These are phyloP conservation scores for Cymodocea nodosa DNA, from an alignment of 116 monocot species.

Conservation along the genomic window DNA sequence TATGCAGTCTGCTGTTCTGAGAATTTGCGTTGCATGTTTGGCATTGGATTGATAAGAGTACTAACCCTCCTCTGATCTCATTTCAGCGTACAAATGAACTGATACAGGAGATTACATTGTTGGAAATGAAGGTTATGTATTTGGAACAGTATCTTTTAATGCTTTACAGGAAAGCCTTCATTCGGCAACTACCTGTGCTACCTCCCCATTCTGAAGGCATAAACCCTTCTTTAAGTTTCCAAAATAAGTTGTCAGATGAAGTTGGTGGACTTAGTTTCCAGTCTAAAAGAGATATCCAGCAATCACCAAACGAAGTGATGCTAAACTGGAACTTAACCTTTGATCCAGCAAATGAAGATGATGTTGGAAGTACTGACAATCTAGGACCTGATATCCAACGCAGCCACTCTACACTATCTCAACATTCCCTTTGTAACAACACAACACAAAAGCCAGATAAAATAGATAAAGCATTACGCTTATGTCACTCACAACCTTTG, in stretches of 20 bases:
- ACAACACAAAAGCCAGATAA: slow-evolving; percentile 61
- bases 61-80: neutral
- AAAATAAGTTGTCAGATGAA: slow-evolving; percentile 12
- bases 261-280: slow-evolving; percentile 2
- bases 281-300: slow-evolving; percentile 4
- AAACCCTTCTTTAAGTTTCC: slow-evolving; percentile 10
- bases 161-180: slow-evolving; percentile 67
- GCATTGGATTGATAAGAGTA: too few species aligned
- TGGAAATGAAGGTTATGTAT: slow-evolving; percentile 72
- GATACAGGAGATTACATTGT: slow-evolving; percentile 64
- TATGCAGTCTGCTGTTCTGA: too few species aligned
- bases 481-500: slow-evolving; percentile 68
- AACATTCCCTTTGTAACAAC: slow-evolving; percentile 36
- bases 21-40: too few species aligned
- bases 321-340: slow-evolving; percentile 12
- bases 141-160: slow-evolving; percentile 75
- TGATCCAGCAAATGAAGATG: slow-evolving; percentile 6
- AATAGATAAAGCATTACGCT: slow-evolving; percentile 34
- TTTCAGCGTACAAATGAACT: slow-evolving; percentile 60
- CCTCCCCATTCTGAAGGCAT: slow-evolving; percentile 3
- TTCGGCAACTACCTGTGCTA: slow-evolving; percentile 20
- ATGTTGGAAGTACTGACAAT: slow-evolving; percentile 14
- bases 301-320: slow-evolving; percentile 10
- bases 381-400: slow-evolving; percentile 33
- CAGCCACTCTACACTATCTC: slow-evolving; percentile 59